Base-by-base conservation (phyloP, 2,329 filamentous ascomycete species). In the Aaosphaeria pasadenensis region DNA sequence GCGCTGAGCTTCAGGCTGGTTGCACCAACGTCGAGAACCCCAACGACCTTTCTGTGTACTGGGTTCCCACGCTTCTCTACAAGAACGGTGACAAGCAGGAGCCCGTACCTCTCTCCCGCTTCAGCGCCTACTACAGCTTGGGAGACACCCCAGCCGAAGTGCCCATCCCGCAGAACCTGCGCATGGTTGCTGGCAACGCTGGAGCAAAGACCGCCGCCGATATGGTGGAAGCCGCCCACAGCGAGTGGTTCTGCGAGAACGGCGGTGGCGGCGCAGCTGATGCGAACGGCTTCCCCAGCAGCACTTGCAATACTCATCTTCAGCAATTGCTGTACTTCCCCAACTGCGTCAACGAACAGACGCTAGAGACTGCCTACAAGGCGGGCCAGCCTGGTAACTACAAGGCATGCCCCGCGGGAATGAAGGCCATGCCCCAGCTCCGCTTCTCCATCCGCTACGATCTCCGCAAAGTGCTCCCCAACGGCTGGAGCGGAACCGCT, bases 391-490 rank as follows among this genome's bases (percentile, higher is more conserved):
- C 61, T 42, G 53, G 57, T 3, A 62, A 62, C 7, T 52, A 57
- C 11, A 71, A 73, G 52, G 59, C 60, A 32, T 77, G 75, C 51
- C 75, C 75, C 1, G 50, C 55, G 7, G 71, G 69, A 49, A 76
- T 72, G 67, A 74, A 74, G 56, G 63, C 66, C 5, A 77, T 77
- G 65, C 73, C 74, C 4, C 73, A 74, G 55, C 69, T 77, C 6
- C 71, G 75, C 43, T 77, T 77, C 64, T 72, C 69, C 39, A 72
- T 77, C 50, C 72, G 75, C 38, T 77, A 76, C 57, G 75, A 77
- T 47, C 58, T 75, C 5, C 70, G 73, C 47, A 71, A 70, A 41
- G 62, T 60, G 1, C 55, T 77, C 4, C 72, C 75, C 3, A 61
- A 71, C 39, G 74, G 75, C 17, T 78, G 75, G 75, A 64, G 51